Evolutionary conservation across 345 rosid genomes (phyloP).

Genomic region (Lumnitzera littorea): DNA sequence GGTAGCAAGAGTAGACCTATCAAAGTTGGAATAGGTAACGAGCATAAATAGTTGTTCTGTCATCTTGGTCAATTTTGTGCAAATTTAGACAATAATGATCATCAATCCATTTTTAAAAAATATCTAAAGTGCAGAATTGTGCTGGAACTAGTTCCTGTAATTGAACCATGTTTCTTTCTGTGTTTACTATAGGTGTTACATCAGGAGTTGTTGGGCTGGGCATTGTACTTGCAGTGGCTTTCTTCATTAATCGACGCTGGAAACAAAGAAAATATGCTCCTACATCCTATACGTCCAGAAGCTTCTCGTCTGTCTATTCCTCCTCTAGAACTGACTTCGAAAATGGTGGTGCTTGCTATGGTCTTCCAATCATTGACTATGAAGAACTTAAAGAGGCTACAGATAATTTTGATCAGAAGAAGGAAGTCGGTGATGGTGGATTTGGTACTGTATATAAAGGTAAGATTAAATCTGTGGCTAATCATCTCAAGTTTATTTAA

Average conservation of each 20-base stretch:
- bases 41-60: too few relatives aligned
- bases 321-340: conserved; percentile 36
- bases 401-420: conserved; percentile 49
- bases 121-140: too few relatives aligned
- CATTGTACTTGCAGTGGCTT: neutral
- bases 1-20: too few relatives aligned
- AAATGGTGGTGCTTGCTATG: conserved; percentile 27
- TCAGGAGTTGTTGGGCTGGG: conserved; percentile 14
- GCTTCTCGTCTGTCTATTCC: conserved; percentile 32
- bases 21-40: too few relatives aligned
- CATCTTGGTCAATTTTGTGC: too few relatives aligned
- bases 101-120: too few relatives aligned
- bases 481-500: neutral
- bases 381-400: conserved; percentile 68
- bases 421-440: conserved; percentile 92
- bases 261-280: conserved; percentile 22
- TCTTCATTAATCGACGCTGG: conserved; percentile 17
- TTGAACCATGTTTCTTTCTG: too few relatives aligned
- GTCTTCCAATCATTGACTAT: conserved; percentile 53
- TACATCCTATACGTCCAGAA: conserved; percentile 25
- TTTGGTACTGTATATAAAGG: conserved; percentile 86
- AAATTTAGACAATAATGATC: too few relatives aligned
- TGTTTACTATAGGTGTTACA: conserved; percentile 17
- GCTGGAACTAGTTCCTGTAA: too few relatives aligned
- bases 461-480: conserved; percentile 8